Conservation (phyloP, 495 filamentous ascomycete genomes). For the Hypoxylon fuscum region DNA sequence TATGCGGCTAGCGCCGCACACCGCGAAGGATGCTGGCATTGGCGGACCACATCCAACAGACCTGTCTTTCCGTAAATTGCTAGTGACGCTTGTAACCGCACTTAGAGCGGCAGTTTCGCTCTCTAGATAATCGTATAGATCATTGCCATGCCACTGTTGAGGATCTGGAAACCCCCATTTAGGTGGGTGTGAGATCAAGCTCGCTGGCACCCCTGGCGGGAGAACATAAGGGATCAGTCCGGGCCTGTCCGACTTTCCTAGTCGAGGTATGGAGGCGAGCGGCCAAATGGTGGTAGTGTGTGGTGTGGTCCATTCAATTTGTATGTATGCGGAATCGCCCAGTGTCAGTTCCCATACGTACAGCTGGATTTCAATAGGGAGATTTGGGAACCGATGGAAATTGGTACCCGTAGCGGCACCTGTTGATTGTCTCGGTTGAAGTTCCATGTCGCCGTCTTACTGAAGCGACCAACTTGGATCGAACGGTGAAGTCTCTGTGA, state of each 20-base stretch:
- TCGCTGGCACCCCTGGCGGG: not conserved
- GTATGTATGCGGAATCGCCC: not conserved
- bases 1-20: not conserved
- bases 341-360: not conserved
- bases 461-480: too few relatives aligned
- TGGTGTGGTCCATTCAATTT: conserved; percentile 1
- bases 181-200: not conserved
- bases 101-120: too few relatives aligned
- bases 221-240: conserved; percentile 1
- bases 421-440: not conserved
- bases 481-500: too few relatives aligned
- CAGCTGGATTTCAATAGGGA: conserved; percentile 2
- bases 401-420: not conserved
- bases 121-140: not conserved
- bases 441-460: not conserved
- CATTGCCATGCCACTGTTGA: not conserved
- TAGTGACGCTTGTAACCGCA: too few relatives aligned
- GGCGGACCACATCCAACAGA: not conserved
- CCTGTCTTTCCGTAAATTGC: not conserved
- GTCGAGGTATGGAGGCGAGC: not conserved
- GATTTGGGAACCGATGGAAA: not conserved
- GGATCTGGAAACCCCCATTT: not conserved
- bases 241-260: not conserved
- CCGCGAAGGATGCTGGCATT: not conserved
- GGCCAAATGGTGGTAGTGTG: not conserved